Evolutionary conservation across 257 asterid species (phyloP).

Genomic region (Catharanthus roseus): DNA sequence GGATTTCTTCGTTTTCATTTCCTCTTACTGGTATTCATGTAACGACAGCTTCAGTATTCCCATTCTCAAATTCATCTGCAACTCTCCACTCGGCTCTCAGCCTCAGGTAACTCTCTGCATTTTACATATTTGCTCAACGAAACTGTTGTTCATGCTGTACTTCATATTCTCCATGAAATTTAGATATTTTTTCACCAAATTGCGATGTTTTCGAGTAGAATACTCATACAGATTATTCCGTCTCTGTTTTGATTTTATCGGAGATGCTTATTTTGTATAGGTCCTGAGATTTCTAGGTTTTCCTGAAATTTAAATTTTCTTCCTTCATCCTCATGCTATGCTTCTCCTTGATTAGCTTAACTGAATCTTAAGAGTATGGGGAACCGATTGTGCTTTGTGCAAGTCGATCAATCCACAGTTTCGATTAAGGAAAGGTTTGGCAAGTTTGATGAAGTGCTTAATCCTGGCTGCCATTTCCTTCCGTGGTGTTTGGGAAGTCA

Average conservation of each 20-base stretch:
- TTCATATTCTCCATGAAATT: no score
- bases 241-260: neutral
- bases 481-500: slow-evolving; percentile 41
- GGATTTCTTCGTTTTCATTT: no score
- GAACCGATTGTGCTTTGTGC: slow-evolving; percentile 30
- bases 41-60: no score
- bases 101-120: no score
- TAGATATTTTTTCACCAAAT: neutral
- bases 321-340: no score
- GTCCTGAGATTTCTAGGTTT: neutral
- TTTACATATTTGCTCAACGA: no score
- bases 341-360: neutral
- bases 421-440: slow-evolving; percentile 37
- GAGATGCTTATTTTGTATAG: neutral
- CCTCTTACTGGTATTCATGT: no score
- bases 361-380: slow-evolving; percentile 26
- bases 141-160: no score
- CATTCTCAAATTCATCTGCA: no score
- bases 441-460: slow-evolving; percentile 35
- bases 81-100: no score
- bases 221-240: neutral
- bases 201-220: neutral
- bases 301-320: neutral
- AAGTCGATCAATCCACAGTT: slow-evolving; percentile 40
- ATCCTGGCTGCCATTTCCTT: slow-evolving; percentile 46